Conservation (phyloP, 169 alveolate genomes). For the Pseudocohnilembus persalinus region DNA sequence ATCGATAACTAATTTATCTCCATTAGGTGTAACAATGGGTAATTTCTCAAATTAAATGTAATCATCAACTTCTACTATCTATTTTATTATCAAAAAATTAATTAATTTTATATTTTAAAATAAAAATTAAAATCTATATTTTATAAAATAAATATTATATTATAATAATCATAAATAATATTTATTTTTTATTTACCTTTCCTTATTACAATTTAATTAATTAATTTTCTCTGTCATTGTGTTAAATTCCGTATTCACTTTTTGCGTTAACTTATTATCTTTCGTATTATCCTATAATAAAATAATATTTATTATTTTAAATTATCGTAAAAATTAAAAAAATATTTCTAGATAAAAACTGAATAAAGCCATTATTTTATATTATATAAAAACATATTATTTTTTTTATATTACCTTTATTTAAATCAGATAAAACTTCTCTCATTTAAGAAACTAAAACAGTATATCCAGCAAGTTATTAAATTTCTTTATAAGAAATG, state of each 20-base stretch:
- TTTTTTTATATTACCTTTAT: constrained; percentile 43
- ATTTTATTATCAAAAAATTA: too few species aligned
- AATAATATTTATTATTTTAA: too few species aligned
- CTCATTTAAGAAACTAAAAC: constrained; percentile 66
- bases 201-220: constrained; percentile 6
- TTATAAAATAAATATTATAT: too few species aligned
- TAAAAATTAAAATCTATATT: too few species aligned
- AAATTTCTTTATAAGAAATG: constrained; percentile 83
- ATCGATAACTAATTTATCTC: constrained; percentile 69
- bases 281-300: constrained; percentile 27
- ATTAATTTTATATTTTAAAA: too few species aligned
- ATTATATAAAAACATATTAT: not conserved
- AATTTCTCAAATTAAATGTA: constrained; percentile 70
- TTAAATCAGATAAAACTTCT: constrained; percentile 76
- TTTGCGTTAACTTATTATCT: constrained; percentile 14
- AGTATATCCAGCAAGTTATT: constrained; percentile 85
- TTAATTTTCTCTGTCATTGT: not conserved
- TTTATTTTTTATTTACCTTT: constrained; percentile 1
- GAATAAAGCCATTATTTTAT: not conserved
- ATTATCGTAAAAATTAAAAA: too few species aligned
- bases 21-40: constrained; percentile 85
- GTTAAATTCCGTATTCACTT: not conserved
- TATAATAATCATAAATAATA: too few species aligned
- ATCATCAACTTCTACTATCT: constrained; percentile 40
- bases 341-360: too few species aligned